These are phyloP conservation scores for Colletotrichum orbiculare DNA, from an alignment of 2,329 filamentous ascomycete genomes.

Conservation along the genomic window DNA sequence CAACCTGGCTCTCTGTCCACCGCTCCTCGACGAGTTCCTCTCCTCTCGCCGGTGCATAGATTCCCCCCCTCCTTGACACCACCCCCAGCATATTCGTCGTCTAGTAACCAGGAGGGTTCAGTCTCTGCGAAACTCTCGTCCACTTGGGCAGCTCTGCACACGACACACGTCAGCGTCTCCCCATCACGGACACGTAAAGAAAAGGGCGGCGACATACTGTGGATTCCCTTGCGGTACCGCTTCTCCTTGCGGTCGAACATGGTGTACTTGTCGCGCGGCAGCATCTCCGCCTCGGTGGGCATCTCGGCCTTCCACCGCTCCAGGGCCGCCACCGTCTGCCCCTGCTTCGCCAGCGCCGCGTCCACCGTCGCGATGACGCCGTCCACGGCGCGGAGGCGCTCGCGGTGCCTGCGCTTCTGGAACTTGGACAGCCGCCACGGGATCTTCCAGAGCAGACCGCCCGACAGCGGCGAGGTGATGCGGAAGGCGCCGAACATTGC, in stretches of 20 bases:
- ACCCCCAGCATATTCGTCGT: neutral
- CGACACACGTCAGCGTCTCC: neutral
- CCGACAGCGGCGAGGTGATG: slow-evolving; percentile 78
- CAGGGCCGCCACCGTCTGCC: slow-evolving; percentile 78
- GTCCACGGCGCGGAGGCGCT: slow-evolving; percentile 87
- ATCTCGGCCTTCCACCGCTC: slow-evolving; percentile 95
- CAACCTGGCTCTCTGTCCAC: neutral
- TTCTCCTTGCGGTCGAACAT: slow-evolving; percentile 97
- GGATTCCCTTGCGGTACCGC: slow-evolving; percentile 95
- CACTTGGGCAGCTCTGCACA: slow-evolving; percentile 83
- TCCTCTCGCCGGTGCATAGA: neutral
- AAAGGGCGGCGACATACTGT: slow-evolving; percentile 75
- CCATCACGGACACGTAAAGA: slow-evolving; percentile 5
- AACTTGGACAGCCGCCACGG: slow-evolving; percentile 94
- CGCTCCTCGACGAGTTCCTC: neutral
- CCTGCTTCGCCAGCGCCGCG: slow-evolving; percentile 78
- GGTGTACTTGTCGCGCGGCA: slow-evolving; percentile 96
- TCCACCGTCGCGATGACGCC: slow-evolving; percentile 86
- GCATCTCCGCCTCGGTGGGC: slow-evolving; percentile 95
- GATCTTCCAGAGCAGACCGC: slow-evolving; percentile 94
- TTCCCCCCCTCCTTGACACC: neutral
- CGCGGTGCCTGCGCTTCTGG: slow-evolving; percentile 88
- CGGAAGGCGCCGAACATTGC: slow-evolving; percentile 87
- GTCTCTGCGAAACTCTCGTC: slow-evolving; percentile 92
- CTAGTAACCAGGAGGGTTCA: slow-evolving; percentile 96